phyloP scores from a whole-genome alignment of 2,329 filamentous ascomycete genomes.

The Paracoccidioides lutzii region DNA sequence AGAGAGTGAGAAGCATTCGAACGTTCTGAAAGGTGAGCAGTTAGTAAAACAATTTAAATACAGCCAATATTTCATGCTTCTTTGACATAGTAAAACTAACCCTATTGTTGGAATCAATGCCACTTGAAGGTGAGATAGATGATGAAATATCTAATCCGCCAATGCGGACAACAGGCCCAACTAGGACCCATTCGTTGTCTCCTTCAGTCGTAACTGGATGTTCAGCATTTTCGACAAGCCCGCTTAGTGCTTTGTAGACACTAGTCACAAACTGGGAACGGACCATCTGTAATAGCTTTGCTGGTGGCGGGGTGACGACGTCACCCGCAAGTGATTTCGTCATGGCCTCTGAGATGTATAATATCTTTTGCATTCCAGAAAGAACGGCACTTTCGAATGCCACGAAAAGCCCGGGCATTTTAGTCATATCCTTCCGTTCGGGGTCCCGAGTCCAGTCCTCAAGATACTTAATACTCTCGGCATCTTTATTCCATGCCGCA shows the following conservation, averaged over 20 bases:
- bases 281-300: slow-evolving; percentile 82
- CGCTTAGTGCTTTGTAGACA: slow-evolving; percentile 83
- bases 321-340: slow-evolving; percentile 58
- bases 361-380: slow-evolving; percentile 80
- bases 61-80: slow-evolving; percentile 52
- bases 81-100: slow-evolving; percentile 25
- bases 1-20: slow-evolving; percentile 84
- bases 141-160: slow-evolving; percentile 23
- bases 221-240: slow-evolving; percentile 95
- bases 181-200: slow-evolving; percentile 40
- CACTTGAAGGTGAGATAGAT: slow-evolving; percentile 35
- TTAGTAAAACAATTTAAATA: slow-evolving; percentile 58
- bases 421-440: slow-evolving; percentile 75
- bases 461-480: slow-evolving; percentile 79
- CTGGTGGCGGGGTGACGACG: slow-evolving; percentile 71
- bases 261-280: slow-evolving; percentile 85
- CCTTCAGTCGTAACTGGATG: slow-evolving; percentile 52
- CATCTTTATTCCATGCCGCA: slow-evolving; percentile 83
- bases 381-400: slow-evolving; percentile 75
- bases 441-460: slow-evolving; percentile 85
- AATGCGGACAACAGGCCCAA: slow-evolving; percentile 23
- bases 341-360: slow-evolving; percentile 81
- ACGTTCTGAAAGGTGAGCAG: slow-evolving; percentile 49
- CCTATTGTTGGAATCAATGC: slow-evolving; percentile 41
- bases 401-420: slow-evolving; percentile 76